phyloP scores from a whole-genome alignment of 768 basidiomycete genomes.

The Rhizopogon rudus region DNA sequence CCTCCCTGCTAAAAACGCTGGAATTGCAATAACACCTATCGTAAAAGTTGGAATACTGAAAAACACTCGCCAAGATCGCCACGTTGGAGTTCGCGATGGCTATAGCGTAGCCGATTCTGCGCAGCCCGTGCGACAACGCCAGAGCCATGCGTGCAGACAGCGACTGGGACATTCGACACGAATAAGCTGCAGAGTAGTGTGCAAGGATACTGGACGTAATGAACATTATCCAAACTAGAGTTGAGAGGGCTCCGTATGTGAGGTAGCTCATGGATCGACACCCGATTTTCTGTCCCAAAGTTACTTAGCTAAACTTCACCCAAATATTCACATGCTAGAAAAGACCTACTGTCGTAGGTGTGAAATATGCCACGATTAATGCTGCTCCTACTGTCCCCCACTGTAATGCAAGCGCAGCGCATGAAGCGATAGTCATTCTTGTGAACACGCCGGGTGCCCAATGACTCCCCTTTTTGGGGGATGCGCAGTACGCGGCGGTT shows the following conservation, averaged over 20 bases:
- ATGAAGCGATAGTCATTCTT: constrained; percentile 15
- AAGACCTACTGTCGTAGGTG: constrained; percentile 13
- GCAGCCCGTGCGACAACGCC: constrained; percentile 13
- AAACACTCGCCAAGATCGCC: constrained; percentile 19
- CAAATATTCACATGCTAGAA: background rate
- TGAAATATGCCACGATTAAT: constrained; percentile 15
- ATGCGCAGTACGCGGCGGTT: background rate
- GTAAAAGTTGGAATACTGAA: constrained; percentile 24
- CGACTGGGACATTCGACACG: too few species aligned
- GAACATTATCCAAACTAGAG: constrained; percentile 16
- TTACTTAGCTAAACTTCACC: background rate
- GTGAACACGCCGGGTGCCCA: constrained; percentile 12
- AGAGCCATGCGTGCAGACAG: background rate
- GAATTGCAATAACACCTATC: constrained; percentile 26
- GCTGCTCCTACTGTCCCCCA: constrained; percentile 22
- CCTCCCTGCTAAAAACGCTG: constrained; percentile 14
- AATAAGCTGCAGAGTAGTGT: background rate
- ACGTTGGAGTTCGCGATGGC: constrained; percentile 23
- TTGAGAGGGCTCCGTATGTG: constrained; percentile 14
- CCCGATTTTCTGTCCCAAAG: constrained; percentile 5
- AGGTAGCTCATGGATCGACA: constrained; percentile 18
- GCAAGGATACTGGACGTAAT: constrained; percentile 5
- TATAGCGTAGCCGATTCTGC: constrained; percentile 17
- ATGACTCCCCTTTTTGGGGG: background rate
- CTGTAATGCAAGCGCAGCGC: constrained; percentile 13